Evolutionary conservation across 768 basidiomycete genomes (phyloP).

Genomic region (Termitomyces eurrhizus): DNA sequence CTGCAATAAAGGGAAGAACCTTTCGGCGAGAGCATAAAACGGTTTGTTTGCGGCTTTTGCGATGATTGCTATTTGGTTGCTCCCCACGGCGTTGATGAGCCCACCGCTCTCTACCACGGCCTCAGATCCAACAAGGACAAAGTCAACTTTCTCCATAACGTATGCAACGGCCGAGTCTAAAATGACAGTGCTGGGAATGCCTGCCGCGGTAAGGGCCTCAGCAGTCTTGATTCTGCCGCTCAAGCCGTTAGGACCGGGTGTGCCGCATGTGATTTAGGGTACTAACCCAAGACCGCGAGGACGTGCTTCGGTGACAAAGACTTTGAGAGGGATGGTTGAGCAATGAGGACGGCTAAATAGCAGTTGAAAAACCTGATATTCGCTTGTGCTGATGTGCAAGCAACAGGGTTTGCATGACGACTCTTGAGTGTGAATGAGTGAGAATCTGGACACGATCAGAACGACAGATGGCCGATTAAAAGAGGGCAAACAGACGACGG

Average conservation of each 20-base stretch:
- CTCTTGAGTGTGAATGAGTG: slow-evolving; percentile 95
- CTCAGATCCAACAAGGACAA: slow-evolving; percentile 95
- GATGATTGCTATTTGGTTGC: slow-evolving; percentile 95
- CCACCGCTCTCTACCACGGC: slow-evolving; percentile 98
- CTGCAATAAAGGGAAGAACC: slow-evolving; percentile 35
- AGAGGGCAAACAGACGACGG: slow-evolving; percentile 51
- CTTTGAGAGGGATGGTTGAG: slow-evolving; percentile 29
- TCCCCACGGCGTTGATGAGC: slow-evolving; percentile 88
- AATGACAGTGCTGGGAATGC: slow-evolving; percentile 91
- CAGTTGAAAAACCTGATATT: slow-evolving; percentile 56
- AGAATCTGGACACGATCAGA: slow-evolving; percentile 60
- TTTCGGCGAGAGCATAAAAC: slow-evolving; percentile 93
- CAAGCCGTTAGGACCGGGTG: slow-evolving; percentile 5
- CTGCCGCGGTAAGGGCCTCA: slow-evolving; percentile 79
- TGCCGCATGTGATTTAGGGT: slow-evolving; percentile 14
- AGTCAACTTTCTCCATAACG: slow-evolving; percentile 94
- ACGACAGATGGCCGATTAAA: slow-evolving; percentile 7
- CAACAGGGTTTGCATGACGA: slow-evolving; percentile 90
- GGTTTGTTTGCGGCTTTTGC: slow-evolving; percentile 94
- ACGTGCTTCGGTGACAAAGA: slow-evolving; percentile 95
- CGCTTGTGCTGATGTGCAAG: slow-evolving; percentile 89
- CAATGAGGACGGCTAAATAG: slow-evolving; percentile 12
- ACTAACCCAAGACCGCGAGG: slow-evolving; percentile 85
- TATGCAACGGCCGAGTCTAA: slow-evolving; percentile 97
- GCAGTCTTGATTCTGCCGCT: slow-evolving; percentile 80